phyloP scores from a whole-genome alignment of 1,139 yeast species.

The Yamadazyma dendronema region DNA sequence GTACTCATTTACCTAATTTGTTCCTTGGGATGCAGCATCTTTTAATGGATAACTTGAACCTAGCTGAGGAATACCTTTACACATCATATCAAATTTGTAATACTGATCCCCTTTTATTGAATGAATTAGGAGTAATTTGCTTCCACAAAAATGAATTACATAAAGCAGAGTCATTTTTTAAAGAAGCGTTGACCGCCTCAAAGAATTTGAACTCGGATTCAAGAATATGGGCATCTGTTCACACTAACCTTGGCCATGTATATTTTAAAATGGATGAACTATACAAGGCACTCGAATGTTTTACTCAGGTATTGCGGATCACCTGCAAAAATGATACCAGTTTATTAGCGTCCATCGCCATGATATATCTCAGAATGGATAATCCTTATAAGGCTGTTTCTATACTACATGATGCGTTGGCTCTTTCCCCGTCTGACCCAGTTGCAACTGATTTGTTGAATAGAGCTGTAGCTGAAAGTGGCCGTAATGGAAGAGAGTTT shows the following conservation, averaged over 20 bases:
- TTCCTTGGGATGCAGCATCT: conserved; percentile 96
- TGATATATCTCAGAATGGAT: conserved; percentile 72
- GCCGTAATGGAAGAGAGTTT: conserved; percentile 27
- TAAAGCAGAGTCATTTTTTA: conserved; percentile 70
- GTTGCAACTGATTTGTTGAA: conserved; percentile 79
- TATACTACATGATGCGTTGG: conserved; percentile 75
- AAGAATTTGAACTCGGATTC: conserved; percentile 72
- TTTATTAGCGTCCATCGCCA: conserved; percentile 79
- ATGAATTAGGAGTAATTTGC: conserved; percentile 88
- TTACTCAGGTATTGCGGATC: conserved; percentile 70
- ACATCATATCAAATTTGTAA: conserved; percentile 78
- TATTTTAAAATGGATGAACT: conserved; percentile 66
- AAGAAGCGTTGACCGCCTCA: conserved; percentile 72
- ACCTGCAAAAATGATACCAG: conserved; percentile 70
- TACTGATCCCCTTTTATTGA: conserved; percentile 80
- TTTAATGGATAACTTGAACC: conserved; percentile 75
- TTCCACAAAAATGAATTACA: conserved; percentile 71
- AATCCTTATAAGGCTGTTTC: conserved; percentile 68
- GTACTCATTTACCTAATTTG: conserved; percentile 86
- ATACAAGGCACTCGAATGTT: conserved; percentile 69
- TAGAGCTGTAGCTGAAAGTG: conserved; percentile 75
- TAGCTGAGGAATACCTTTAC: conserved; percentile 83
- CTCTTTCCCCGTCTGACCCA: conserved; percentile 77
- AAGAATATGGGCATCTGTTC: conserved; percentile 82
- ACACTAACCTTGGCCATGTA: conserved; percentile 89